Evolutionary conservation across 2,329 filamentous ascomycete genomes (phyloP), one percentile per base, ranked within the genome.

Genomic region (Cordyceps cateniannulata): DNA sequence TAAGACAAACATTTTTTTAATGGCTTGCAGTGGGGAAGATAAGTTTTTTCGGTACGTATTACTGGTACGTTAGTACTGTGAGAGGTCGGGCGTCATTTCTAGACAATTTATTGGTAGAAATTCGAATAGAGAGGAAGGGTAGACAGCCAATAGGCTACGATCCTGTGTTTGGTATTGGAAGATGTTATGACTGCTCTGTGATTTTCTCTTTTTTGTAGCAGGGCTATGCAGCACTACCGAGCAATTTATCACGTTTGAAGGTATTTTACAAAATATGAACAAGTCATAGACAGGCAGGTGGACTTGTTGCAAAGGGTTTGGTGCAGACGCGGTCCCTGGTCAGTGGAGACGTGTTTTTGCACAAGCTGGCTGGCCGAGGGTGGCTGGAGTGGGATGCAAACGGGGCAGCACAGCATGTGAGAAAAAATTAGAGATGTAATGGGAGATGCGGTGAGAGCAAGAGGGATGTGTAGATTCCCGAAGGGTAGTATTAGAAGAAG

Each of bases 301-400:
- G 24, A 57, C 29, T 38, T 29, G 53, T 44, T 18, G 44, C 20
- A 57, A 47, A 45, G 25, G 29, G 27, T 45, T 25, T 40, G 54
- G 54, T 40, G 54, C 54, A 60, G 57, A 60, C 58, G 58, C 58
- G 58, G 50, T 60, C 58, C 58, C 58, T 54, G 45, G 58, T 60
- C 58, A 49, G 58, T 60, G 58, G 58, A 60, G 58, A 60, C 58
- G 58, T 60, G 58, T 60, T 60, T 59, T 51, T 60, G 27, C 29
- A 48, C n/a, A n/a, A n/a, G n/a, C n/a, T n/a, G 38, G 47, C 48
- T 29, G 58, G 48, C 24, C 49, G 48, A 10, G 48, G n/a, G 58
- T 60, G 58, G 58, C 58, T 60, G 42, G 58, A 42, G 24, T 32
- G 22, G 27, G 38, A 29, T 29, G 47, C 27, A 53, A 32, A 60